A percentile compares a stretch with the other conserved stretches of the same genome.
These are phyloP conservation scores for Chamaecrista fasciculata DNA, from an alignment of 306 rosid species.

Conservation along the genomic window DNA sequence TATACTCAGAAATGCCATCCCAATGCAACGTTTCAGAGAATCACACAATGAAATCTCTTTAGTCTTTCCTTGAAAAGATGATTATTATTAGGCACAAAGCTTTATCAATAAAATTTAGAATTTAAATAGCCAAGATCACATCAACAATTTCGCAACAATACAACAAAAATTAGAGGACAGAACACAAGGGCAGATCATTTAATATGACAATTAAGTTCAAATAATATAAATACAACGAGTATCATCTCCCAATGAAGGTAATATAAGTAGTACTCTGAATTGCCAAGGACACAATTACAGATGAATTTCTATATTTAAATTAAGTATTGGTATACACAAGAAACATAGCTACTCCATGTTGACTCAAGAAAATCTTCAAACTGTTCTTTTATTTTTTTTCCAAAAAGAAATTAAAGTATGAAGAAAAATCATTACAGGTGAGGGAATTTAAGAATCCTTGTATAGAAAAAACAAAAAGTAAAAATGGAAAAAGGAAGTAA, in stretches of 20 bases:
- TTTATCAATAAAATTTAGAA: conserved; percentile 15
- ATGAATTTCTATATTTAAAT: conserved; percentile 6
- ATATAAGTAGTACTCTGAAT: neutral
- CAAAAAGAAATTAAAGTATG: too few relatives aligned
- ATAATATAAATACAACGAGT: conserved; percentile 11
- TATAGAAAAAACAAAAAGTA: neutral
- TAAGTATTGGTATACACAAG: neutral
- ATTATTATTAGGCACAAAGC: conserved; percentile 35
- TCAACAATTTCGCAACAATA: conserved; percentile 15
- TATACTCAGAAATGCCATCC: conserved; percentile 59
- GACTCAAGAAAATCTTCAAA: conserved; percentile 8
- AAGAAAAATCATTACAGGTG: too few relatives aligned
- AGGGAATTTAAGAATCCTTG: too few relatives aligned
- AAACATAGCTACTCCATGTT: neutral
- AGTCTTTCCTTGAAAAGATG: conserved; percentile 54
- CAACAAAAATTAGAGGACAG: conserved; percentile 9
- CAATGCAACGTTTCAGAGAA: conserved; percentile 62
- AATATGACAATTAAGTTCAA: conserved; percentile 12
- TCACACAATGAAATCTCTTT: conserved; percentile 68
- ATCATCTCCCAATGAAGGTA: neutral
- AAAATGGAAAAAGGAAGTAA: neutral
- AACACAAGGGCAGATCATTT: conserved; percentile 17
- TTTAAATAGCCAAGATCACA: conserved; percentile 9
- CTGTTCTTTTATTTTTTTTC: too few relatives aligned
- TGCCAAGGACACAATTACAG: neutral